phyloP scores from a whole-genome alignment of 2,329 filamentous ascomycete genomes.

The Xylariaceae sp. region DNA sequence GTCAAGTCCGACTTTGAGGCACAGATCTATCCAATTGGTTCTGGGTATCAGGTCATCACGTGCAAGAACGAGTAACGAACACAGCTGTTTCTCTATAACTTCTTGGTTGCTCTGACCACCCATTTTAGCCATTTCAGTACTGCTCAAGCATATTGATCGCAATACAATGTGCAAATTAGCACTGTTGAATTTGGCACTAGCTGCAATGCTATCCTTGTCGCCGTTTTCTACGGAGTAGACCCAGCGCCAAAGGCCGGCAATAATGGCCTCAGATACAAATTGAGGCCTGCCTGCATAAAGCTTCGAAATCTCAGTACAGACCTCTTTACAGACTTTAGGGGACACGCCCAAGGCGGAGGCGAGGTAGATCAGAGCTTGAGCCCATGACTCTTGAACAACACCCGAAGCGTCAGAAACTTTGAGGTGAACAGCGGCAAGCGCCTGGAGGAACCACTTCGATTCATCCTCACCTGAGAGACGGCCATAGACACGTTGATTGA shows the following conservation, averaged over 20 bases:
- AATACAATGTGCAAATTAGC: constrained; percentile 59
- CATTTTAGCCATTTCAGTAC: constrained; percentile 43
- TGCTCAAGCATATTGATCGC: constrained; percentile 58
- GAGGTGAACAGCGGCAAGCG: constrained; percentile 59
- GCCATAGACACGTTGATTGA: constrained; percentile 79
- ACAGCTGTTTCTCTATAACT: constrained; percentile 64
- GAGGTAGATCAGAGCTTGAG: constrained; percentile 77
- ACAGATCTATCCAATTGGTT: constrained; percentile 84
- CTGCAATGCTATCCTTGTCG: constrained; percentile 75
- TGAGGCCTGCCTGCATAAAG: constrained; percentile 59
- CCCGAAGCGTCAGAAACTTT: constrained; percentile 47
- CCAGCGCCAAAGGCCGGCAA: constrained; percentile 77
- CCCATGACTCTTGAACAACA: constrained; percentile 66
- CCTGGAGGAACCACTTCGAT: constrained; percentile 68
- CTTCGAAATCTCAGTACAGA: constrained; percentile 55
- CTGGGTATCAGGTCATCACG: constrained; percentile 73
- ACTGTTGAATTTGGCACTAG: constrained; percentile 60
- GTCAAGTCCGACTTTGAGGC: constrained; percentile 74
- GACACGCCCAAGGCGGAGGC: constrained; percentile 61
- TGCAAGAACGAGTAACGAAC: constrained; percentile 72
- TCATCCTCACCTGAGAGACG: constrained; percentile 75
- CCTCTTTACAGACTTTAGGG: constrained; percentile 59
- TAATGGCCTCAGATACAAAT: constrained; percentile 58
- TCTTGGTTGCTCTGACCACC: constrained; percentile 41
- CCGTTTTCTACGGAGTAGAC: constrained; percentile 59